Percentiles rank a stretch among this genome's conserved stretches.
phyloP scores from a whole-genome alignment of 768 basidiomycete genomes.

The Tylopilus cervinicoccineus region DNA sequence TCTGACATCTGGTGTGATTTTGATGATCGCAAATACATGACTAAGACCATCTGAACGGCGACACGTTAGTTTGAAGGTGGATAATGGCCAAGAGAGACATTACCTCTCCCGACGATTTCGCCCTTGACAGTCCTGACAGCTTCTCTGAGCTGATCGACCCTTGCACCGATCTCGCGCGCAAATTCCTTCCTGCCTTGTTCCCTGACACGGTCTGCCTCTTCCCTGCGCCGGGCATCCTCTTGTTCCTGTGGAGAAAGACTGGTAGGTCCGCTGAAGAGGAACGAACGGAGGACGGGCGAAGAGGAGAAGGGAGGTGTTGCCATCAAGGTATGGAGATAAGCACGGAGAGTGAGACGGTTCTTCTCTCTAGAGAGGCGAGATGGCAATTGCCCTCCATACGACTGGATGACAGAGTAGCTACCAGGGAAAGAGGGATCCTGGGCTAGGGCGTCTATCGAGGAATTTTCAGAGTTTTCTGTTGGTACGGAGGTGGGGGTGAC shows the following conservation, averaged over 20 bases:
- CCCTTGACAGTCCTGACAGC: conserved; percentile 88
- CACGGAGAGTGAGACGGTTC: conserved; percentile 89
- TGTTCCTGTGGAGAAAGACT: conserved; percentile 64
- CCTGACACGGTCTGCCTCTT: conserved; percentile 83
- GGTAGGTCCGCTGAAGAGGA: conserved; percentile 77
- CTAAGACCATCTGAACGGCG: conserved; percentile 72
- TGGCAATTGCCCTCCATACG: neutral
- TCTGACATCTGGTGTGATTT: conserved; percentile 69
- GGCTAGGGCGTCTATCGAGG: conserved; percentile 44
- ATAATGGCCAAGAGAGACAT: neutral
- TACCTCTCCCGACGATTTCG: conserved; percentile 86
- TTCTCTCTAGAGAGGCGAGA: conserved; percentile 79
- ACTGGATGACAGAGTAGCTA: conserved; percentile 21
- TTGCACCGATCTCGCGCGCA: conserved; percentile 75
- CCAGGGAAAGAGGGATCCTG: conserved; percentile 69
- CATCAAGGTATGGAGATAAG: conserved; percentile 84
- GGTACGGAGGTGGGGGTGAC: conserved; percentile 9
- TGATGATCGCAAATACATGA: conserved; percentile 84
- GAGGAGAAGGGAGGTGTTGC: conserved; percentile 69
- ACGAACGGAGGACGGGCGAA: conserved; percentile 82
- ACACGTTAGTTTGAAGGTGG: conserved; percentile 4
- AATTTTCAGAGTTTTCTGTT: conserved; percentile 4
- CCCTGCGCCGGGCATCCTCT: conserved; percentile 72
- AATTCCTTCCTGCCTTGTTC: conserved; percentile 88
- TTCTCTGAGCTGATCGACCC: conserved; percentile 83